Evolutionary conservation across 164 flowering plant genomes (phyloP).

Genomic region (Akebia trifoliata): DNA sequence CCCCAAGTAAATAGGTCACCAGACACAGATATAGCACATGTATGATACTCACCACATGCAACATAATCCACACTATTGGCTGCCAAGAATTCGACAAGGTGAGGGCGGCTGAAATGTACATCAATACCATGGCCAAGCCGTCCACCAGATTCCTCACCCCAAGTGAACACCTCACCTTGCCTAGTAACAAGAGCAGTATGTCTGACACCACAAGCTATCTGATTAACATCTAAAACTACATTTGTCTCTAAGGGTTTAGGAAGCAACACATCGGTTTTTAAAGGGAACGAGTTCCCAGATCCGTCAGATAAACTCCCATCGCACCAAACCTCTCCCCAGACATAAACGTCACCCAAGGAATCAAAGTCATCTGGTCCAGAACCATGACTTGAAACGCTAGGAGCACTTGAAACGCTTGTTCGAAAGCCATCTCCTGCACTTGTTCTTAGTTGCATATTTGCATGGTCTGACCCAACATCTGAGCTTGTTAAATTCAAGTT

Average conservation of each 20-base stretch:
- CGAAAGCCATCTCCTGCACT: constrained; percentile 75
- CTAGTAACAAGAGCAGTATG: constrained; percentile 85
- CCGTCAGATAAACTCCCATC: constrained; percentile 48
- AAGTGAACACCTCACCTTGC: constrained; percentile 89
- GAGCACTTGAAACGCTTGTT: constrained; percentile 83
- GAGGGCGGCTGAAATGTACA: constrained; percentile 53
- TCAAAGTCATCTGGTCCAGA: constrained; percentile 94
- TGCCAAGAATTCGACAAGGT: constrained; percentile 62
- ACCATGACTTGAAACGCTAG: constrained; percentile 80
- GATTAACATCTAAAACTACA: constrained; percentile 81
- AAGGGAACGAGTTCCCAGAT: constrained; percentile 22
- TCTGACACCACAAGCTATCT: constrained; percentile 75
- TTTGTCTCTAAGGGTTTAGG: constrained; percentile 76
- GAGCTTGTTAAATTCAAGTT: constrained; percentile 38
- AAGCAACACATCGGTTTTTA: constrained; percentile 55
- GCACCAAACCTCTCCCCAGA: constrained; percentile 86
- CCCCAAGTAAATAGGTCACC: constrained; percentile 89
- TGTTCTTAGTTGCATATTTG: constrained; percentile 80
- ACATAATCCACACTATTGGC: constrained; percentile 53
- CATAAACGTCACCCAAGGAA: constrained; percentile 88
- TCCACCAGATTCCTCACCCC: constrained; percentile 96
- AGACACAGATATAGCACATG: constrained; percentile 65
- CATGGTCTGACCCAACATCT: constrained; percentile 77
- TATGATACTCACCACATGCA: constrained; percentile 83
- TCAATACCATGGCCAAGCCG: constrained; percentile 82